Evolutionary conservation across 306 rosid species (phyloP).

Genomic region (Cucumis melo): DNA sequence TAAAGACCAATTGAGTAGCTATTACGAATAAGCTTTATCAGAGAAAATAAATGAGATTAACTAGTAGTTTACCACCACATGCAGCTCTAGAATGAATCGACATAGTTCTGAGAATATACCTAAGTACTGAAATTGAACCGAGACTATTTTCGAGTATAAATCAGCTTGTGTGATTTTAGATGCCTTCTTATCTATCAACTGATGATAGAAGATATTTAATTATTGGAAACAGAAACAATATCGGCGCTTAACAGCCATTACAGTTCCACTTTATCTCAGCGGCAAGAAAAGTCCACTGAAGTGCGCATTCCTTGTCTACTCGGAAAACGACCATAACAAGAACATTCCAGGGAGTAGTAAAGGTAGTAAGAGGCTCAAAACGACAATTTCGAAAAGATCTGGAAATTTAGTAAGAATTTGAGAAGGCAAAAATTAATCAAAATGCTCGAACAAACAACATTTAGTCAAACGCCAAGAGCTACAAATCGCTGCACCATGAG

Average conservation of each 20-base stretch:
- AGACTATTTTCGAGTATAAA: not conserved
- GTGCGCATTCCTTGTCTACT: not conserved
- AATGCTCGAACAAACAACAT: constrained; percentile 12
- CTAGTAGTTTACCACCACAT: not conserved
- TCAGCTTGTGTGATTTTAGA: not conserved
- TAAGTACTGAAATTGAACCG: not conserved
- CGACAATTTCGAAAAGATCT: not conserved
- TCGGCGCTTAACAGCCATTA: not conserved
- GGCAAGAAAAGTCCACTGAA: not conserved
- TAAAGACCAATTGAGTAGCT: not conserved
- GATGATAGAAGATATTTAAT: not conserved
- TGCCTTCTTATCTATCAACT: not conserved
- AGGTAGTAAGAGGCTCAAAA: not conserved
- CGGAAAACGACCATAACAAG: not conserved
- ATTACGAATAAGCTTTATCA: not conserved
- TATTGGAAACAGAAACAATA: not conserved
- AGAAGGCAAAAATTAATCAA: not conserved
- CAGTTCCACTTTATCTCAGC: not conserved
- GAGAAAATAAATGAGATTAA: not conserved
- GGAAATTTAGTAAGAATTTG: not conserved
- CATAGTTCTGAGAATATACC: not conserved
- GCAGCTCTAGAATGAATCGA: not conserved
- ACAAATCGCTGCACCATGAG: constrained; percentile 1
- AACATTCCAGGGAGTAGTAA: not conserved
- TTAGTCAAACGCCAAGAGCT: constrained; percentile 27